Percentiles rank a stretch among this genome's conserved stretches.
phyloP scores from a whole-genome alignment of 164 flowering plant genomes.

The Magnolia changhungtana region DNA sequence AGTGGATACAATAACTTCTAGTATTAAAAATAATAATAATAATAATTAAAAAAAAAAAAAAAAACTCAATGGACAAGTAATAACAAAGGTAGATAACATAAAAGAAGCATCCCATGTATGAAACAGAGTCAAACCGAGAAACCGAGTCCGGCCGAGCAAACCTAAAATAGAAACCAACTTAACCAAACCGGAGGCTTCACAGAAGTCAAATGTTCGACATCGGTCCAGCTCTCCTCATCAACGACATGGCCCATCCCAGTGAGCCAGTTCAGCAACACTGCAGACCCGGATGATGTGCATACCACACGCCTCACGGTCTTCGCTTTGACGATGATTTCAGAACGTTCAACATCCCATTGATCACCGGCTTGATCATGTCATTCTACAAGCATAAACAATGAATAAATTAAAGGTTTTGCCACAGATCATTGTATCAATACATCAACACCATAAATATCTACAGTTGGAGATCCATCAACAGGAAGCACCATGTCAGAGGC shows the following conservation, averaged over 20 bases:
- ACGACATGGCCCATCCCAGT: constrained; percentile 47
- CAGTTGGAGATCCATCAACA: too few species aligned
- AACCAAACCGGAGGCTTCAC: constrained; percentile 80
- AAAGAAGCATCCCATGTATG: too few species aligned
- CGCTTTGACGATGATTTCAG: constrained; percentile 49
- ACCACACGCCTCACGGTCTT: constrained; percentile 64
- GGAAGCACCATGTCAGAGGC: too few species aligned
- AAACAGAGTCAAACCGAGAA: too few species aligned
- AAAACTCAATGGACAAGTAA: too few species aligned
- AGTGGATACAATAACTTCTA: not conserved
- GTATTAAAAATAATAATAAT: too few species aligned
- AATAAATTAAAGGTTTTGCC: too few species aligned
- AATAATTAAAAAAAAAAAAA: too few species aligned
- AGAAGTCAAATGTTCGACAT: constrained; percentile 49
- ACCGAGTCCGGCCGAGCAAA: too few species aligned
- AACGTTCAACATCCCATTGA: constrained; percentile 54
- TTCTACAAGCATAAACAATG: constrained; percentile 22
- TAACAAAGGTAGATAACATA: too few species aligned
- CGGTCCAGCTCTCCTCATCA: constrained; percentile 64
- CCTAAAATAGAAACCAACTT: not conserved
- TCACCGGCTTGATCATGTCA: constrained; percentile 81
- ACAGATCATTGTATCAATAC: too few species aligned
- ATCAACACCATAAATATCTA: too few species aligned
- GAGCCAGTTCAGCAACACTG: constrained; percentile 45
- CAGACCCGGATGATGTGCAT: constrained; percentile 73